These are phyloP conservation scores for Physcomitrellopsis africana DNA, from an alignment of 225 moss, liverwort and hornwort genomes.

Conservation along the genomic window DNA sequence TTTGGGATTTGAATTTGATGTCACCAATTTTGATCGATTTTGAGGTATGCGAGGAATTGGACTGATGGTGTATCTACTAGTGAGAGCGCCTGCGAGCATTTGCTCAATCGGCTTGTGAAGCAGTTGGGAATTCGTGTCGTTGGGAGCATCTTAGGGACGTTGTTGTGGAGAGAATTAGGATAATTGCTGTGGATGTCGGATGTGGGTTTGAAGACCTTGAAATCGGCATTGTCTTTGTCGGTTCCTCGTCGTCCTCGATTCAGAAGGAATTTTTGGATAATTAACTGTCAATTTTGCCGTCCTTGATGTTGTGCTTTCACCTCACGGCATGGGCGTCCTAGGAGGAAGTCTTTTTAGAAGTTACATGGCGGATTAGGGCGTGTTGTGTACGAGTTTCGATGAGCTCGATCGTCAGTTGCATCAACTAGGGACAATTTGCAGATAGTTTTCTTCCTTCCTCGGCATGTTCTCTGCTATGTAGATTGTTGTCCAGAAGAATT, in stretches of 20 bases:
- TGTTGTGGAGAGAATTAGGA: background rate
- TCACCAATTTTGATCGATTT: slow-evolving; percentile 20
- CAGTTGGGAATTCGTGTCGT: background rate
- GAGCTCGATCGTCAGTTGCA: slow-evolving; percentile 26
- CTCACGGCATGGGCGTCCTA: slow-evolving; percentile 5
- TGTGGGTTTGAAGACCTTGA: background rate
- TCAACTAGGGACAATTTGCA: background rate
- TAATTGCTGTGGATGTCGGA: background rate
- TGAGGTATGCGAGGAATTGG: slow-evolving; percentile 40
- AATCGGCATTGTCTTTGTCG: slow-evolving; percentile 26
- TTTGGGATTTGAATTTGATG: slow-evolving; percentile 4
- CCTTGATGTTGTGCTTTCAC: background rate
- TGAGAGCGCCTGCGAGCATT: too few relatives aligned
- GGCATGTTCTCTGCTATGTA: background rate
- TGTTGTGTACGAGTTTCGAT: background rate
- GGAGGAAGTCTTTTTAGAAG: slow-evolving; percentile 27
- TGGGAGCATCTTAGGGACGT: background rate
- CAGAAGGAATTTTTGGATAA: slow-evolving; percentile 9
- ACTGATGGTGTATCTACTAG: background rate
- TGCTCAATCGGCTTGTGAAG: background rate
- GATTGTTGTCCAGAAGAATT: background rate
- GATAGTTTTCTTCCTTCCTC: slow-evolving; percentile 6
- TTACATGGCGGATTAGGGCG: slow-evolving; percentile 28
- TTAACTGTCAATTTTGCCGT: slow-evolving; percentile 15
- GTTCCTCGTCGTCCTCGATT: slow-evolving; percentile 18